Conservation (phyloP, 2,329 filamentous ascomycete species). For the Graphiopsis chlorocephala region DNA sequence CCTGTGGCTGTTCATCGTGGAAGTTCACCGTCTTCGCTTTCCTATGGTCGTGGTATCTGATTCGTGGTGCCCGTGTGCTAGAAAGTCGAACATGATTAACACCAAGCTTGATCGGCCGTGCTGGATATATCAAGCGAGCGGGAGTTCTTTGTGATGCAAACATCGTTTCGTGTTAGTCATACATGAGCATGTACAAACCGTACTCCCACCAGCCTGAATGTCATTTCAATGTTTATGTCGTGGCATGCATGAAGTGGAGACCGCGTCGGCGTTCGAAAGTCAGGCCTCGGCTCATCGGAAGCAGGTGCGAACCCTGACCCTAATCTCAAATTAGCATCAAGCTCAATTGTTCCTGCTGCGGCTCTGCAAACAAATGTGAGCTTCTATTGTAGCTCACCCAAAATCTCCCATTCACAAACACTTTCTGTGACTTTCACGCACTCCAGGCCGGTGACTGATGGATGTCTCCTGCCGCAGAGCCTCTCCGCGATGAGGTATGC, state of each 20-base stretch:
- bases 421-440: not conserved
- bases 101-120: not conserved
- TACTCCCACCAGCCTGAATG: not conserved
- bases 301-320: not conserved
- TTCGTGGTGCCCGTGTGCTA: not conserved
- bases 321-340: not conserved
- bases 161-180: not conserved
- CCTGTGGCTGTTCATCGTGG: not conserved
- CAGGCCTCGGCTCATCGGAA: not conserved
- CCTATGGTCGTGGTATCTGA: not conserved
- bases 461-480: slow-evolving; percentile 62
- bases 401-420: not conserved
- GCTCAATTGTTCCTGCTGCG: not conserved
- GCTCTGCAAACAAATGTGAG: not conserved
- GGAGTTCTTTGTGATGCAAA: not conserved
- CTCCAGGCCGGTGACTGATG: slow-evolving; percentile 37
- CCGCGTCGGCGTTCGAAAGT: not conserved
- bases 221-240: not conserved
- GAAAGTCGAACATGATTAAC: not conserved
- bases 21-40: not conserved
- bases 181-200: not conserved
- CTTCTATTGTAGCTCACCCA: not conserved
- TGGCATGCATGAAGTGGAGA: not conserved
- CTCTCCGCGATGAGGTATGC: slow-evolving; percentile 67
- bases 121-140: not conserved